A percentile compares a stretch with the other conserved stretches of the same genome.
Conservation (phyloP, 805 yeast species). For the Starmerella floris region DNA sequence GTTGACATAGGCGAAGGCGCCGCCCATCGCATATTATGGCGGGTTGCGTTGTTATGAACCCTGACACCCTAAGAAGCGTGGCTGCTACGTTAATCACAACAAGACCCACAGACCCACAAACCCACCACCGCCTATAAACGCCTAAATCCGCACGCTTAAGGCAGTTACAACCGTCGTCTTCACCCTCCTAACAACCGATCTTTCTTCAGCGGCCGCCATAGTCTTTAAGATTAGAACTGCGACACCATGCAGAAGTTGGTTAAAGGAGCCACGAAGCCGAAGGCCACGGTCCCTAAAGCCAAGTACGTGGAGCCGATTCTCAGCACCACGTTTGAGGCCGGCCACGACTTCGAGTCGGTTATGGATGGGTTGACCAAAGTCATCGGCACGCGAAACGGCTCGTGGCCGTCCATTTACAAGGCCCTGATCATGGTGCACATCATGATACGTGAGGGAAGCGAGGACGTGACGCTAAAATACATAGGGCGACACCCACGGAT, state of each 20-base stretch:
- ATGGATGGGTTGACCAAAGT: slow-evolving; percentile 51
- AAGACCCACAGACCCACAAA: no score
- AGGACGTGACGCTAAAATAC: slow-evolving; percentile 55
- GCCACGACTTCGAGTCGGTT: slow-evolving; percentile 53
- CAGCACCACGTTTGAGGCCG: slow-evolving; percentile 45
- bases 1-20: no score
- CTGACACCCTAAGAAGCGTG: no score
- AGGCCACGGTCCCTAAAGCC: slow-evolving; percentile 94
- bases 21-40: no score
- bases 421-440: slow-evolving; percentile 73
- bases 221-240: background rate
- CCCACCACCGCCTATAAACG: no score
- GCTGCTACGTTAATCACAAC: no score
- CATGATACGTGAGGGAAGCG: slow-evolving; percentile 85
- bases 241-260: slow-evolving; percentile 22
- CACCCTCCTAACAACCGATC: no score
- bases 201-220: no score
- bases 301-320: slow-evolving; percentile 91
- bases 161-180: no score
- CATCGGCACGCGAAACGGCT: slow-evolving; percentile 45
- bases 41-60: no score
- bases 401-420: slow-evolving; percentile 89
- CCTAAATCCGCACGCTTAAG: no score
- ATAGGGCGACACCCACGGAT: slow-evolving; percentile 38
- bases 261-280: slow-evolving; percentile 25